These are phyloP conservation scores for Gaultheria prostrata DNA, from an alignment of 148 eudicot species.

Conservation along the genomic window DNA sequence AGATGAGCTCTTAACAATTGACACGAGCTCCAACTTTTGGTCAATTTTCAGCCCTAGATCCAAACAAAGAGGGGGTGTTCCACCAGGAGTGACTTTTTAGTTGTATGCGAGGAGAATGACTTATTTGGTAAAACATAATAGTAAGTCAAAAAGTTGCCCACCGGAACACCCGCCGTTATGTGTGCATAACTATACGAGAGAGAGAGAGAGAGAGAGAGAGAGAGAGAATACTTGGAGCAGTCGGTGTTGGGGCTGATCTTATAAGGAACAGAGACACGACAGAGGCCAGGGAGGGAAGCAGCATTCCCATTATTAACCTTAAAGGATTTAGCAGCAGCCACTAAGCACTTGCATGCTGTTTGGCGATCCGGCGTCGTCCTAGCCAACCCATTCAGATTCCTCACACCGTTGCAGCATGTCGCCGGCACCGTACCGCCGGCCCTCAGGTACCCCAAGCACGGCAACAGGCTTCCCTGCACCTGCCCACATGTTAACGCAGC, in stretches of 20 bases:
- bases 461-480: constrained; percentile 14
- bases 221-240: constrained; percentile 24
- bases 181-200: background rate
- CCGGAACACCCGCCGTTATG: no score
- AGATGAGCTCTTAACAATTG: no score
- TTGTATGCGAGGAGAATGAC: no score
- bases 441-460: constrained; percentile 35
- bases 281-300: constrained; percentile 27
- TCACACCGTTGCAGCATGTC: constrained; percentile 28
- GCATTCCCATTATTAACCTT: constrained; percentile 14
- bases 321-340: background rate
- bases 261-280: constrained; percentile 30
- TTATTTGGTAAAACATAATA: no score
- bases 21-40: no score
- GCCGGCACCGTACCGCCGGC: background rate
- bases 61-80: no score
- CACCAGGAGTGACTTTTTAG: no score
- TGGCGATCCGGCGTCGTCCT: constrained; percentile 18
- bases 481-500: constrained; percentile 35
- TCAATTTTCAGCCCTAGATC: no score
- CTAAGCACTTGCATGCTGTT: constrained; percentile 23
- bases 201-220: constrained; percentile 4
- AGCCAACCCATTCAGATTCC: constrained; percentile 3
- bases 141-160: background rate
- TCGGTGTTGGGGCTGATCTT: constrained; percentile 30